Percentiles rank a stretch among this genome's conserved stretches.
Conservation (phyloP, 2,329 filamentous ascomycete genomes). For the Cladosporium sp. region DNA sequence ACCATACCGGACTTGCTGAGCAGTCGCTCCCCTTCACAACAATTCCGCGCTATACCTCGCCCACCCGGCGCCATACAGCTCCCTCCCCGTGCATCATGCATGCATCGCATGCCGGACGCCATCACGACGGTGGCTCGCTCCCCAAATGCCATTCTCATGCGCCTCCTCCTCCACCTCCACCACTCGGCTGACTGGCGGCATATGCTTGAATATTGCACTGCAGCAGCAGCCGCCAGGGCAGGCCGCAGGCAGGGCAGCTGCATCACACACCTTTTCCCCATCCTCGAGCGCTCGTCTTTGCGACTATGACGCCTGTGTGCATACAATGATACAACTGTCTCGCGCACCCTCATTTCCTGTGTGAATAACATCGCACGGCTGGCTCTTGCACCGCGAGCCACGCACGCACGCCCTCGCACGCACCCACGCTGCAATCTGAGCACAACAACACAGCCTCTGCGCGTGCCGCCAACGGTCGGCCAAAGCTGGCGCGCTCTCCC, state of each 20-base stretch:
- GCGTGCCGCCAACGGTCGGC: slow-evolving; percentile 14
- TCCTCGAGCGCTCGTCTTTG: neutral
- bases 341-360: slow-evolving; percentile 12
- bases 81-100: neutral
- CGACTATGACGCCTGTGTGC: slow-evolving; percentile 9
- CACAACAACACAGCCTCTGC: slow-evolving; percentile 12
- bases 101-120: slow-evolving; percentile 1
- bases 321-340: slow-evolving; percentile 5
- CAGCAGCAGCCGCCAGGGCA: slow-evolving; percentile 6
- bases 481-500: neutral
- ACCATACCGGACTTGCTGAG: neutral
- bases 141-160: neutral
- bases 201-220: slow-evolving; percentile 10
- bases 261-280: slow-evolving; percentile 7
- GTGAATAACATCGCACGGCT: neutral
- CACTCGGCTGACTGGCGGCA: slow-evolving; percentile 8
- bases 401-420: slow-evolving; percentile 7
- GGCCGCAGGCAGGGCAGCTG: neutral
- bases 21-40: neutral
- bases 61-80: neutral
- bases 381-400: slow-evolving; percentile 2
- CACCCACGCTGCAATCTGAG: slow-evolving; percentile 16
- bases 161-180: neutral
- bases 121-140: slow-evolving; percentile 9
- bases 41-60: neutral